phyloP scores from a whole-genome alignment of 495 filamentous ascomycete species.

The Penicillium samsonianum region DNA sequence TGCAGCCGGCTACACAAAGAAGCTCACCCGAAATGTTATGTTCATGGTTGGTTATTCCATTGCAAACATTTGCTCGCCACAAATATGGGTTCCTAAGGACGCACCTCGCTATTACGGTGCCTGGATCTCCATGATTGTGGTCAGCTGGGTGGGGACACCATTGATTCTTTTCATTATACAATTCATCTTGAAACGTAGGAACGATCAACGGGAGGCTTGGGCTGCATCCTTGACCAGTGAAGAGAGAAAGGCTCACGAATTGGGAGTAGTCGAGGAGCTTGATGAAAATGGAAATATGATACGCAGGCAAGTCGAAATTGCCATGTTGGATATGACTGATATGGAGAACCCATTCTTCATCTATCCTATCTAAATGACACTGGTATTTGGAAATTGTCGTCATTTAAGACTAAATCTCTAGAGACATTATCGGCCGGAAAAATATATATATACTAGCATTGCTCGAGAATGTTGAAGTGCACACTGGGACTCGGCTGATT shows the following conservation, averaged over 20 bases:
- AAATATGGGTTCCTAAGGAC: constrained; percentile 24
- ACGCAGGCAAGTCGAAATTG: constrained; percentile 22
- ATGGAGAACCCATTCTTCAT: constrained; percentile 31
- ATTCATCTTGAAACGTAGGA: constrained; percentile 19
- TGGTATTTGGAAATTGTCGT: neutral
- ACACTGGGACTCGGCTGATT: no score
- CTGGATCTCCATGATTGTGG: constrained; percentile 29
- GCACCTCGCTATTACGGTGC: constrained; percentile 27
- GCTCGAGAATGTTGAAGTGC: neutral
- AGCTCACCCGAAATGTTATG: constrained; percentile 25
- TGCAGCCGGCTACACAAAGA: constrained; percentile 28
- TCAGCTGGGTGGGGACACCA: constrained; percentile 27
- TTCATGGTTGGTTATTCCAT: constrained; percentile 28
- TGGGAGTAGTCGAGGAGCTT: constrained; percentile 12
- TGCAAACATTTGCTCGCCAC: constrained; percentile 26
- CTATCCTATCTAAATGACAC: constrained; percentile 16
- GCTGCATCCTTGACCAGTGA: neutral
- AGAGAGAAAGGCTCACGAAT: constrained; percentile 10
- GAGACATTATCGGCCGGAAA: neutral
- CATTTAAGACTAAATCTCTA: neutral
- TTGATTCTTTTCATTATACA: constrained; percentile 22
- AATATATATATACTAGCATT: neutral
- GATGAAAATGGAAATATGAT: constrained; percentile 21
- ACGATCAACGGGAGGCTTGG: neutral
- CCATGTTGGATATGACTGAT: constrained; percentile 31